phyloP scores from a whole-genome alignment of 352 stramenopile species.

The Globisporangium lucens region DNA sequence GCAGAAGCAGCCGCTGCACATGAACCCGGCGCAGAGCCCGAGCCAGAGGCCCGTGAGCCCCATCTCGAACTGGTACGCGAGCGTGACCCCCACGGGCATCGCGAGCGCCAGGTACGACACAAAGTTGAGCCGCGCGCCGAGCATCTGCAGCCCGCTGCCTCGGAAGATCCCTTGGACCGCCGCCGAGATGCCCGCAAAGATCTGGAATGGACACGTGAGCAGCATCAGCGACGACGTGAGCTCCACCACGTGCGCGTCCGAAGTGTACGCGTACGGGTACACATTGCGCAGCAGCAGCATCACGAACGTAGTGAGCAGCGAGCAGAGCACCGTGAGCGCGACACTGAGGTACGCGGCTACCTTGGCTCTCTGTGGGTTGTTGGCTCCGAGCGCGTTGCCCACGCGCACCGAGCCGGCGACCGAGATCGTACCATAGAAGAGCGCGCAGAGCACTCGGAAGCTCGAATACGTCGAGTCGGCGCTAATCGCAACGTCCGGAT shows the following conservation, averaged over 20 bases:
- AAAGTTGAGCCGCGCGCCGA: conserved; percentile 85
- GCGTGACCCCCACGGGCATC: conserved; percentile 69
- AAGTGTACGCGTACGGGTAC: conserved; percentile 68
- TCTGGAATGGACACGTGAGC: conserved; percentile 70
- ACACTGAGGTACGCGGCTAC: conserved; percentile 64
- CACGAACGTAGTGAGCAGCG: conserved; percentile 45
- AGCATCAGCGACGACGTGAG: conserved; percentile 63
- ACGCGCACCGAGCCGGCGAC: conserved; percentile 79
- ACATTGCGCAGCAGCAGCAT: conserved; percentile 52
- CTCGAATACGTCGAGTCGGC: conserved; percentile 81
- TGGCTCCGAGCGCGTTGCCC: conserved; percentile 83
- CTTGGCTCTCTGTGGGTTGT: conserved; percentile 70
- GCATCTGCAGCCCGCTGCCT: conserved; percentile 72
- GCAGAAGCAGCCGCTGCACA: conserved; percentile 58
- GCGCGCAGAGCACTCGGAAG: conserved; percentile 59
- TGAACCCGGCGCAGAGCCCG: conserved; percentile 65
- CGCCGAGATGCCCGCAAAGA: conserved; percentile 75
- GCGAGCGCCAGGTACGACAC: conserved; percentile 79
- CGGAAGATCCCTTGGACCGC: conserved; percentile 79
- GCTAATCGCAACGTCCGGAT: conserved; percentile 78
- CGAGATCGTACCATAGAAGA: conserved; percentile 67
- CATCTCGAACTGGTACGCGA: conserved; percentile 65
- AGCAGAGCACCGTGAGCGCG: conserved; percentile 34
- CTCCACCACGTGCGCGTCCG: conserved; percentile 43
- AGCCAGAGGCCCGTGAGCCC: conserved; percentile 81